Base-by-base conservation (phyloP, 176 grass and related monocot species). In the Coix lacrymajobi region DNA sequence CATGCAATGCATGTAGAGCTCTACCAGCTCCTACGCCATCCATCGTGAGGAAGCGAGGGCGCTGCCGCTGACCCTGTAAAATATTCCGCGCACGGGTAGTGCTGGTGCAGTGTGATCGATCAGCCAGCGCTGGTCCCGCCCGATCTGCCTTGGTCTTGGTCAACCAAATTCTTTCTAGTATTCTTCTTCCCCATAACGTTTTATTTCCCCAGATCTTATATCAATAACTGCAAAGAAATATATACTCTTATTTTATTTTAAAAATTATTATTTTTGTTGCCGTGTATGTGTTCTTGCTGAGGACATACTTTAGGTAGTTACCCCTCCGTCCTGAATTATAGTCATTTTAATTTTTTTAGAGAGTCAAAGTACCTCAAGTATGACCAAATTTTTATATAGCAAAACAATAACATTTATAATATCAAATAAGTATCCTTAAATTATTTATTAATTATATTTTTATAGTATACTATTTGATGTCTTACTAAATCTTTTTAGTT, bases 111-210 rank as follows among this genome's bases (percentile, higher is more conserved):
- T 71, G 66, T 44, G 77, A 75, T 79, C 87, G n/a, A 10, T 36
- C 12, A 8, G 48, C 19, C 16, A 74, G 56, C 68, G 22, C 34
- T 31, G 62, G 37, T 69, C 56, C 71, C n/a, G n/a, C 56, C 71
- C 37, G 65, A 89, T 81, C 83, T 77, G 73, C 83, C 54, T 52
- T 81, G n/a, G n/a, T n/a, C 54, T 52, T 81, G 73, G 79, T 86
- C 79, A 90, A 86, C 70, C 36, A 45, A 70, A 41, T 85, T 81
- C 77, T 73, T 63, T 66, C 12, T 14, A 3, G 16, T 40, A 52
- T 51, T 75, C n/a, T 64, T 37, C 69, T 58, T 58, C n/a, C 11
- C 28, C 16, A 15, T 25, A 13, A 40, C 2, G 25, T 20, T 81
- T 56, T 70, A 40, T 40, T 40, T 11, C 2, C 36, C 49, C 30